phyloP scores from a whole-genome alignment of 441 rosid species.

The Pelargonium australe region DNA sequence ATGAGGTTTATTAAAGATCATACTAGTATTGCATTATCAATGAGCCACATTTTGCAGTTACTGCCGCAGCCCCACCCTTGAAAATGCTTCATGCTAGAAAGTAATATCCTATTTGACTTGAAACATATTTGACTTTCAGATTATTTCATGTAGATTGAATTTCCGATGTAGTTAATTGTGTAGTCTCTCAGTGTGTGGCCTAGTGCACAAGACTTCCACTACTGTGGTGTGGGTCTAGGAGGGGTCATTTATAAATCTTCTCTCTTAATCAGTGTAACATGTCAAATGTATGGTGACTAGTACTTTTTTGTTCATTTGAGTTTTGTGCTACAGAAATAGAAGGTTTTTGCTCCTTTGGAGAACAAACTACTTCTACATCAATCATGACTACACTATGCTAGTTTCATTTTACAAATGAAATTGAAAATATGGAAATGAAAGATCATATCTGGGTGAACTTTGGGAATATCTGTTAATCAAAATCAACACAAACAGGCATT shows the following conservation, averaged over 20 bases:
- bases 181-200: neutral
- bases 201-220: no score
- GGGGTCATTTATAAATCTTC: no score
- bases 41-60: neutral
- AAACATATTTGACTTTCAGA: neutral
- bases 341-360: neutral
- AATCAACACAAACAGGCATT: neutral
- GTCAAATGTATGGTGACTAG: neutral
- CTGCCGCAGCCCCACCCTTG: neutral
- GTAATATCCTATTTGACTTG: neutral
- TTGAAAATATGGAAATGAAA: no score
- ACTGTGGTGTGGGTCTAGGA: no score
- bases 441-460: neutral
- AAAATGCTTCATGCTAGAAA: neutral
- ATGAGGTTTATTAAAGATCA: neutral
- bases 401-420: neutral
- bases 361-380: neutral
- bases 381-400: neutral
- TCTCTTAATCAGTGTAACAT: neutral
- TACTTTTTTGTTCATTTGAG: neutral
- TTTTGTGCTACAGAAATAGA: neutral
- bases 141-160: neutral
- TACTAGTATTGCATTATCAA: neutral
- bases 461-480: neutral
- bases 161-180: neutral